Percentiles rank a stretch among this genome's conserved stretches.
phyloP scores from a whole-genome alignment of 176 grass and related monocot species.

The Puya raimondii region DNA sequence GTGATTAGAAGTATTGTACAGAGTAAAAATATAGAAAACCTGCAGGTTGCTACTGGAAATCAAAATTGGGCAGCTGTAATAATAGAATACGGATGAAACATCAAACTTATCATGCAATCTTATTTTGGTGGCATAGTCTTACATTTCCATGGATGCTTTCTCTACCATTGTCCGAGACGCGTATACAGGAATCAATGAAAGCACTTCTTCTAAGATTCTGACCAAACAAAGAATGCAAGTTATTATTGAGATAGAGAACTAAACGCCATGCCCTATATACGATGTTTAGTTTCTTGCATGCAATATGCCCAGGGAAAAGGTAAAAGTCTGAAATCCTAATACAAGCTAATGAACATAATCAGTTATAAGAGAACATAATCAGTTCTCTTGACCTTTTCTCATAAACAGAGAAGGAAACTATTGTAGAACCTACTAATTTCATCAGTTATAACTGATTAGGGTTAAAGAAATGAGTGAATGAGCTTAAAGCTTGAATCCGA shows the following conservation, averaged over 20 bases:
- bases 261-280: neutral
- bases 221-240: neutral
- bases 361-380: no score
- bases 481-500: no score
- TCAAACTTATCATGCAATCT: neutral
- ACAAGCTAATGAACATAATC: no score
- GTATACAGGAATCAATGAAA: slow-evolving; percentile 1
- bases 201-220: slow-evolving; percentile 1
- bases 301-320: no score
- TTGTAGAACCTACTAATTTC: no score
- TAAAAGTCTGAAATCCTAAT: no score
- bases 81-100: neutral
- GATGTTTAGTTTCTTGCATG: no score
- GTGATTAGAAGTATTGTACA: neutral
- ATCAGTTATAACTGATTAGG: no score
- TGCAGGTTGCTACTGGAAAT: neutral
- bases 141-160: slow-evolving; percentile 1
- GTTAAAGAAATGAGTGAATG: no score
- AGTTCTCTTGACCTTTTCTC: no score
- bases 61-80: neutral
- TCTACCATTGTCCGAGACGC: slow-evolving; percentile 1
- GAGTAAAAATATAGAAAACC: slow-evolving; percentile 6
- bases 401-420: no score
- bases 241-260: slow-evolving; percentile 4
- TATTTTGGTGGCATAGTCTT: neutral